A percentile compares a stretch with the other conserved stretches of the same genome.
These are phyloP conservation scores for Alternaria triticimaculans DNA, from an alignment of 2,329 filamentous ascomycete species.

Conservation along the genomic window DNA sequence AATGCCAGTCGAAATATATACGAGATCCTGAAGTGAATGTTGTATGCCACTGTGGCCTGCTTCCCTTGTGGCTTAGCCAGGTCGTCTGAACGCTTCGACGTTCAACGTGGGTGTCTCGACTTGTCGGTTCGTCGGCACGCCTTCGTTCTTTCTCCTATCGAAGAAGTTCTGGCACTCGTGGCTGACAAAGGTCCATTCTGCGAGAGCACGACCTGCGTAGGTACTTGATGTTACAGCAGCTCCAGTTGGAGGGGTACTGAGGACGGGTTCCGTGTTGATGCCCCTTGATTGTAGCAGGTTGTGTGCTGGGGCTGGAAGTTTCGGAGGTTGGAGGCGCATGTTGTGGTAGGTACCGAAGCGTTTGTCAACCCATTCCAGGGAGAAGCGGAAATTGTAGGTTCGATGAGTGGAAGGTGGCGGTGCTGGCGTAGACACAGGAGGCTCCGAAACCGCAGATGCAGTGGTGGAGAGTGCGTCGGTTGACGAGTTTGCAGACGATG, in stretches of 20 bases:
- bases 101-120: constrained; percentile 73
- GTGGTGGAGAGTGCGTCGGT: constrained; percentile 8
- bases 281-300: constrained; percentile 60
- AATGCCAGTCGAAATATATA: constrained; percentile 8
- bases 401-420: constrained; percentile 60
- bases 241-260: constrained; percentile 46
- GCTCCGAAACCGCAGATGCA: constrained; percentile 15
- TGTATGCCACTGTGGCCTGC: background rate
- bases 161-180: constrained; percentile 83
- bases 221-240: constrained; percentile 53
- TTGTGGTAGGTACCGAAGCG: constrained; percentile 64
- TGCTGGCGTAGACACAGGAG: constrained; percentile 26
- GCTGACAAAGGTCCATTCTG: constrained; percentile 78
- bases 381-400: constrained; percentile 76
- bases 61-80: constrained; percentile 34
- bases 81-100: constrained; percentile 67
- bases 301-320: constrained; percentile 75
- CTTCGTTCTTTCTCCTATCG: constrained; percentile 76
- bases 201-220: constrained; percentile 75
- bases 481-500: constrained; percentile 3
- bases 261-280: constrained; percentile 36
- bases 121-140: constrained; percentile 68
- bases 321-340: constrained; percentile 69
- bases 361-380: constrained; percentile 70
- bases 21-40: background rate